phyloP scores from a whole-genome alignment of 345 rosid species.

The Cardamine chenopodiifolia region DNA sequence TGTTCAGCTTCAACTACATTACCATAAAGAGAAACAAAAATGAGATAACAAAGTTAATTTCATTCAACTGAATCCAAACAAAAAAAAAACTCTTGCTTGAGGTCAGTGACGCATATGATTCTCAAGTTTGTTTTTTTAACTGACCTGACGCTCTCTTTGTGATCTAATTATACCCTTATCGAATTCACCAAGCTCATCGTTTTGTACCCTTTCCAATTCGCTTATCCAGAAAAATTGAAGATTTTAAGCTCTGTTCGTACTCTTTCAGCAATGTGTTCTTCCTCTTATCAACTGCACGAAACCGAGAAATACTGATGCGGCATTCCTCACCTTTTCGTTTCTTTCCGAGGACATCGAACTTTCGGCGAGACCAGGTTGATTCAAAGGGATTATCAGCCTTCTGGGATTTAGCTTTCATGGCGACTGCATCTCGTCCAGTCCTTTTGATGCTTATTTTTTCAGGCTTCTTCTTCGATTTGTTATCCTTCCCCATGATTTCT shows the following conservation, averaged over 20 bases:
- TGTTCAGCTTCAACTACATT: slow-evolving; percentile 59
- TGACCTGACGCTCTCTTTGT: slow-evolving; percentile 85
- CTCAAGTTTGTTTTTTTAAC: neutral
- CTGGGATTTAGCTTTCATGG: slow-evolving; percentile 62
- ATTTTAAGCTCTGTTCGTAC: slow-evolving; percentile 73
- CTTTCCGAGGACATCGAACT: slow-evolving; percentile 85
- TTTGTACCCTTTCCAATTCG: slow-evolving; percentile 83
- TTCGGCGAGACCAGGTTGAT: slow-evolving; percentile 81
- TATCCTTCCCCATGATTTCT: slow-evolving; percentile 36
- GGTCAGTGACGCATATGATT: neutral
- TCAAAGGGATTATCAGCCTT: slow-evolving; percentile 69
- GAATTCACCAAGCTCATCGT: slow-evolving; percentile 71
- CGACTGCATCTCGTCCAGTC: slow-evolving; percentile 55
- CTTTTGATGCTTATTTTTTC: slow-evolving; percentile 48
- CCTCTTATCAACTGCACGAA: slow-evolving; percentile 77
- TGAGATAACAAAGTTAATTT: neutral
- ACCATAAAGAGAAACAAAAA: neutral
- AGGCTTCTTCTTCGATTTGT: slow-evolving; percentile 43
- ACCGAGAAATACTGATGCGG: slow-evolving; percentile 67
- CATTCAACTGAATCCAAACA: neutral
- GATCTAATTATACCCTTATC: slow-evolving; percentile 82
- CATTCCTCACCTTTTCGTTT: slow-evolving; percentile 89
- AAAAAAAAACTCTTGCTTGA: too few species aligned
- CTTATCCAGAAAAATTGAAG: slow-evolving; percentile 74
- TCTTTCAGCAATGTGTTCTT: slow-evolving; percentile 80